A percentile compares a stretch with the other conserved stretches of the same genome.
Conservation (phyloP, 2,329 filamentous ascomycete genomes). For the Cladophialophora psammophila region DNA sequence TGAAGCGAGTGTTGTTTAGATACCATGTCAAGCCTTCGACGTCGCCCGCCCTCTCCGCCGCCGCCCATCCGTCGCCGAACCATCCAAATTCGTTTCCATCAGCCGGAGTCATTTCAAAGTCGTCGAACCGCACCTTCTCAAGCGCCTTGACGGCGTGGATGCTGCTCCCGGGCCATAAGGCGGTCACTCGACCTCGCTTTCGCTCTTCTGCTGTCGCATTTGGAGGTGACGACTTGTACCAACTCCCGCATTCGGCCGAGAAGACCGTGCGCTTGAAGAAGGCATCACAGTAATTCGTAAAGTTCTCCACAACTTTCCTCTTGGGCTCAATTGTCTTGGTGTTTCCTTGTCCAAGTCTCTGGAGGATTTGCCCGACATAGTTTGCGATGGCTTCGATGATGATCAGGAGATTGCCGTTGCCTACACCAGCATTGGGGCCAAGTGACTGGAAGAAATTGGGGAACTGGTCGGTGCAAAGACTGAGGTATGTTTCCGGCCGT, state of each 20-base stretch:
- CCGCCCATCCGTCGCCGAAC: slow-evolving; percentile 58
- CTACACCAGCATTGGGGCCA: slow-evolving; percentile 45
- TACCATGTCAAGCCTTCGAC: slow-evolving; percentile 38
- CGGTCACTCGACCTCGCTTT: slow-evolving; percentile 50
- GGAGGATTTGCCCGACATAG: slow-evolving; percentile 56
- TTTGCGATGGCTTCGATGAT: slow-evolving; percentile 36
- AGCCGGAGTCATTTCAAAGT: slow-evolving; percentile 55
- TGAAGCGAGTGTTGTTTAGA: slow-evolving; percentile 37
- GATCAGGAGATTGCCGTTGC: slow-evolving; percentile 42
- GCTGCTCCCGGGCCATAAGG: slow-evolving; percentile 53
- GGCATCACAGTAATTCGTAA: slow-evolving; percentile 55
- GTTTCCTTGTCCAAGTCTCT: slow-evolving; percentile 57
- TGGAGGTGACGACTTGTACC: slow-evolving; percentile 56
- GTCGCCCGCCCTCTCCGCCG: slow-evolving; percentile 35
- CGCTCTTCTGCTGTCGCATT: slow-evolving; percentile 42
- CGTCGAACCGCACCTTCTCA: slow-evolving; percentile 53
- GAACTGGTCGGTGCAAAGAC: slow-evolving; percentile 45
- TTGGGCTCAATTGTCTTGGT: slow-evolving; percentile 55
- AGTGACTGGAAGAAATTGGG: slow-evolving; percentile 48
- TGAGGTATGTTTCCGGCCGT: slow-evolving; percentile 48
- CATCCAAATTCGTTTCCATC: slow-evolving; percentile 56
- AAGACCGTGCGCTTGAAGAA: slow-evolving; percentile 52
- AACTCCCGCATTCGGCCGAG: slow-evolving; percentile 55
- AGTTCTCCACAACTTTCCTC: slow-evolving; percentile 55
- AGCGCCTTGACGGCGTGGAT: slow-evolving; percentile 48